Evolutionary conservation across 768 basidiomycete species (phyloP), one percentile per base, ranked within the genome.

Genomic region (Kwoniella pini): DNA sequence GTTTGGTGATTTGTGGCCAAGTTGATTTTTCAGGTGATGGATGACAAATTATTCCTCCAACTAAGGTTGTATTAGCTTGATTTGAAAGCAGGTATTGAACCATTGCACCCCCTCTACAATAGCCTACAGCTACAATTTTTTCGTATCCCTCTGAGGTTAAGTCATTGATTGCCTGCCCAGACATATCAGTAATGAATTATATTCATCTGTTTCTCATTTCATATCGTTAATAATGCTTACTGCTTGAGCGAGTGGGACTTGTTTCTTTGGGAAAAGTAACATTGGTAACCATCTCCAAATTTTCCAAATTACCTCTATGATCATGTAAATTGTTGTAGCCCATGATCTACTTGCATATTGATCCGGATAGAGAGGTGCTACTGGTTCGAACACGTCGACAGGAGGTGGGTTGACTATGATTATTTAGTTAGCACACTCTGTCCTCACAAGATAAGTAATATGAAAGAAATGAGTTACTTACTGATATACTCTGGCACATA

Each of bases 401-500:
- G 54, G 46, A 4, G 65, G 63, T 11, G 67, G 60, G 40, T 64
- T 50, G 21, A 62, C 71, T 72, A 46, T 26, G 36, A 30, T 27
- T 15, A 17, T 21, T 38, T 24, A 22, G 26, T 48, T 27, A 30
- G n/a, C 22, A 21, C 28, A 9, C 46, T n/a, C n/a, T n/a, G n/a
- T n/a, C n/a, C n/a, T n/a, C n/a, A n/a, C n/a, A n/a, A n/a, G n/a
- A n/a, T n/a, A n/a, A n/a, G n/a, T n/a, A n/a, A n/a, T n/a, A n/a
- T 30, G 19, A 11, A 10, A 21, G 12, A 21, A 51, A 27, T 26
- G 15, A 30, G 2, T 15, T 26, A 64, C 66, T 63, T 38, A 70
- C 71, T 64, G 42, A 73, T 68, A 48, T 70, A 73, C 26, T 73
- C 71, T 1, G 71, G 71, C 0, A 69, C 66, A 33, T 65, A 64